Evolutionary conservation across 2,329 filamentous ascomycete species (phyloP).

Genomic region (Pseudogymnoascus sp.): DNA sequence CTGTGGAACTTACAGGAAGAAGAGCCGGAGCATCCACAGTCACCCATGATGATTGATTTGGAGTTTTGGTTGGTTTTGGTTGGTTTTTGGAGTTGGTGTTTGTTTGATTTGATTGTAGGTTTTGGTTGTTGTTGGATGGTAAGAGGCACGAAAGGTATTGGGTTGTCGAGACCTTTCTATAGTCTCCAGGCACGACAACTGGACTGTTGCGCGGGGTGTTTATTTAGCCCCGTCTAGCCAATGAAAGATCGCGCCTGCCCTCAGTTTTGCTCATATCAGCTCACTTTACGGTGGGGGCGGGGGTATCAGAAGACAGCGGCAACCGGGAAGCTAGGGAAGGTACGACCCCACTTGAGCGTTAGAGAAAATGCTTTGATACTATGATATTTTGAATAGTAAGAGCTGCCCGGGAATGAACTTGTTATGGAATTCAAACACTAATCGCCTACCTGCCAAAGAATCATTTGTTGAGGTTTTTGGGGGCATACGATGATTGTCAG

Average conservation of each 20-base stretch:
- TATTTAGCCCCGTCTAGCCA: background rate
- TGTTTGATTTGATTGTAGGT: background rate
- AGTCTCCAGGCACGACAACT: background rate
- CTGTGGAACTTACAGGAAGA: conserved; percentile 8
- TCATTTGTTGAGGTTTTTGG: background rate
- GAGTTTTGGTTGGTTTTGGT: background rate
- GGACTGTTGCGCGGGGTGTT: background rate
- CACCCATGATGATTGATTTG: conserved; percentile 8
- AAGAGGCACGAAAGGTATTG: background rate
- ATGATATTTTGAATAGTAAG: background rate
- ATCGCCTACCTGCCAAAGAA: background rate
- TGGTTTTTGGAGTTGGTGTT: background rate
- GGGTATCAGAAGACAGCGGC: conserved; percentile 4
- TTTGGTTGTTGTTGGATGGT: background rate
- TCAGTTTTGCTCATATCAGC: background rate
- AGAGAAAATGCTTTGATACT: background rate
- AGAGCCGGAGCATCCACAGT: conserved; percentile 8
- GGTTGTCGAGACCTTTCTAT: background rate
- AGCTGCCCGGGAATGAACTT: background rate
- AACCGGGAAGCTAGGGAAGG: background rate
- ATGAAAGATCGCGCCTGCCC: background rate
- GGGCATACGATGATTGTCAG: background rate
- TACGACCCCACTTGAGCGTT: background rate
- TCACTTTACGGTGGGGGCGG: background rate
- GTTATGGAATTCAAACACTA: conserved; percentile 2